Conservation (phyloP, 164 flowering plant genomes). For the Buxus sempervirens region DNA sequence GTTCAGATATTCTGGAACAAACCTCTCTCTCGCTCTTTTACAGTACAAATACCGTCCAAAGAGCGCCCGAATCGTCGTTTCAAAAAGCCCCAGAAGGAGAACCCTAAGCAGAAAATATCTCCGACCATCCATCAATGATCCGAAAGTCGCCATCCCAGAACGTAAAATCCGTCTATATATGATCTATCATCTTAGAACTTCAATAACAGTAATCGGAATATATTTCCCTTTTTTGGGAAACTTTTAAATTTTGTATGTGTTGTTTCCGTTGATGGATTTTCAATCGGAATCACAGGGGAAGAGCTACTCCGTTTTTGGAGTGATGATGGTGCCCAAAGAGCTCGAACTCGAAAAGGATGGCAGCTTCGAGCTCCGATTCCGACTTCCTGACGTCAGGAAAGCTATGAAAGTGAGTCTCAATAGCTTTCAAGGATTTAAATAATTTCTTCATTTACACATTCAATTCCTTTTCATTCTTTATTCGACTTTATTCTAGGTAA, state of each 20-base stretch:
- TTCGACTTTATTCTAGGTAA: no score
- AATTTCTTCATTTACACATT: not conserved
- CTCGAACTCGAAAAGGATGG: slow-evolving; percentile 31
- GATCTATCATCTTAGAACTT: not conserved
- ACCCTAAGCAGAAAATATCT: not conserved
- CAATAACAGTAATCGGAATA: no score
- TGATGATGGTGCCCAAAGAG: slow-evolving; percentile 42
- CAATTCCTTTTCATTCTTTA: not conserved
- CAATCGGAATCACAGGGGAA: slow-evolving; percentile 52
- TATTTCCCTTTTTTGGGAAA: not conserved
- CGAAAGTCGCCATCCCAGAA: slow-evolving; percentile 23
- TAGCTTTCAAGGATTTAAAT: not conserved
- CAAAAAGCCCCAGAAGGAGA: slow-evolving; percentile 13
- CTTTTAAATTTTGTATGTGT: not conserved
- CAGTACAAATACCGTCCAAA: not conserved
- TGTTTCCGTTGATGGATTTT: slow-evolving; percentile 27
- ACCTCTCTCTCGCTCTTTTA: no score
- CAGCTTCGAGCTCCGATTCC: slow-evolving; percentile 38
- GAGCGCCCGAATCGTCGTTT: not conserved
- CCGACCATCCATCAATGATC: slow-evolving; percentile 12
- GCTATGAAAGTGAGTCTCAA: slow-evolving; percentile 36
- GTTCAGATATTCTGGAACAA: no score
- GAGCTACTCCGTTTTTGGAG: slow-evolving; percentile 37
- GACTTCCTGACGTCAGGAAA: slow-evolving; percentile 40
- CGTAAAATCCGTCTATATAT: slow-evolving; percentile 1